These are phyloP conservation scores for Oryza glaberrima DNA, from an alignment of 176 grass and related monocot genomes.

Conservation along the genomic window DNA sequence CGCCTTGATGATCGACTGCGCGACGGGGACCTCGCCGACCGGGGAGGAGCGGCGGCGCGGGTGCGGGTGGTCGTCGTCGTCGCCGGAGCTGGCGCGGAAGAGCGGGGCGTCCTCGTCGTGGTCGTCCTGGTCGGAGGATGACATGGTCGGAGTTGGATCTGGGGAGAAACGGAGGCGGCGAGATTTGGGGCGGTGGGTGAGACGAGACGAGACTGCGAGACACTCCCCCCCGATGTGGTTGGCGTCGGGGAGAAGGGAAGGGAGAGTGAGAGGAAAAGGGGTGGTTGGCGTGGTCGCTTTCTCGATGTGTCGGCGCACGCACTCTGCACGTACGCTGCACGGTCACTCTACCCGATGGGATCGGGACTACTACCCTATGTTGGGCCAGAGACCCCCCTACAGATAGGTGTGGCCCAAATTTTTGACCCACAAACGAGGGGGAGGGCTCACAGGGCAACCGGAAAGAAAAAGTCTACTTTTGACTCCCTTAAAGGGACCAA, in stretches of 20 bases:
- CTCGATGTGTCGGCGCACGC: constrained; percentile 10
- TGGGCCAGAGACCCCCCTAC: no score
- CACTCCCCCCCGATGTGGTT: neutral
- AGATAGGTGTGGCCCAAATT: no score
- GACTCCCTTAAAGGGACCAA: no score
- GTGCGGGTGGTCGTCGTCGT: neutral
- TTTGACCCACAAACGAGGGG: no score
- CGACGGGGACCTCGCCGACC: constrained; percentile 60
- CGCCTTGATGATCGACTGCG: constrained; percentile 76
- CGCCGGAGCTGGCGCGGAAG: neutral
- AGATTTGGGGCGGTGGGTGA: neutral
- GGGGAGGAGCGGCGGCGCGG: neutral
- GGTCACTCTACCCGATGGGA: neutral
- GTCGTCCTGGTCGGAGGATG: constrained; percentile 40
- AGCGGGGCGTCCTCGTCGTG: constrained; percentile 34
- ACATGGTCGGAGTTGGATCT: neutral
- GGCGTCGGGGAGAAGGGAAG: neutral
- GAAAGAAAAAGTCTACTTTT: no score
- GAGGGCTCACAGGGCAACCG: no score
- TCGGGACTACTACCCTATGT: no score
- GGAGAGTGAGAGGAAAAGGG: neutral
- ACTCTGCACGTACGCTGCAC: neutral
- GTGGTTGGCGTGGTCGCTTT: neutral
- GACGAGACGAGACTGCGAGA: no score
- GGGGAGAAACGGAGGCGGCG: neutral